Evolutionary conservation across 805 yeast species (phyloP).

Genomic region (Ogataea corticis): DNA sequence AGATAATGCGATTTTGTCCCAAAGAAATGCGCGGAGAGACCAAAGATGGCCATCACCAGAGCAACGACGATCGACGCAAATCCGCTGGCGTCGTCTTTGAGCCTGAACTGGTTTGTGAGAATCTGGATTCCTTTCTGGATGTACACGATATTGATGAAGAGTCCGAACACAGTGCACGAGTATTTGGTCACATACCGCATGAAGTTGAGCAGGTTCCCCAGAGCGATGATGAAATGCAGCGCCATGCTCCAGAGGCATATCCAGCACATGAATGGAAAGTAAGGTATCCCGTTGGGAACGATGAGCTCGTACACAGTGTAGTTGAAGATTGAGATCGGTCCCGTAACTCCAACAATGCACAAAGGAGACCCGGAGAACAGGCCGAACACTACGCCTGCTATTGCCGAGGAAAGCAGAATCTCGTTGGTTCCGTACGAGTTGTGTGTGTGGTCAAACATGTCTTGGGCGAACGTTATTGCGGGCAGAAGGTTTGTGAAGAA

Average conservation of each 20-base stretch:
- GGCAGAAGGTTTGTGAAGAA: conserved; percentile 91
- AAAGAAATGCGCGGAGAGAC: conserved; percentile 57
- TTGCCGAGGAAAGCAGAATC: conserved; percentile 75
- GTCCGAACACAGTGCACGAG: conserved; percentile 92
- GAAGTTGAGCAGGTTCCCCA: conserved; percentile 64
- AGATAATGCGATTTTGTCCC: conserved; percentile 67
- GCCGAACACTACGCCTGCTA: conserved; percentile 91
- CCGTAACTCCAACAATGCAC: conserved; percentile 96
- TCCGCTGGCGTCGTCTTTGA: conserved; percentile 33
- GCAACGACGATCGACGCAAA: conserved; percentile 77
- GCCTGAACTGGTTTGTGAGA: conserved; percentile 63
- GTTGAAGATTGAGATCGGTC: conserved; percentile 90
- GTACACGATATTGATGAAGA: conserved; percentile 85
- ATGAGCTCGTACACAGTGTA: conserved; percentile 83
- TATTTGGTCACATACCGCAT: conserved; percentile 73
- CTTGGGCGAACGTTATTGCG: conserved; percentile 95
- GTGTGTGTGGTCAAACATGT: conserved; percentile 90
- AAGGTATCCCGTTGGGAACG: conserved; percentile 50
- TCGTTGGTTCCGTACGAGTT: conserved; percentile 92
- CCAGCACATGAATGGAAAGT: conserved; percentile 96
- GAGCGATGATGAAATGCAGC: conserved; percentile 72
- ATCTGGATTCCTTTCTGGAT: conserved; percentile 90
- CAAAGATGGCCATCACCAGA: conserved; percentile 73
- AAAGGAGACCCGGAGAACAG: conserved; percentile 85
- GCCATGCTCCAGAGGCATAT: conserved; percentile 87